phyloP scores from a whole-genome alignment of 2,329 filamentous ascomycete species.

The Cryoendolithus antarcticus region DNA sequence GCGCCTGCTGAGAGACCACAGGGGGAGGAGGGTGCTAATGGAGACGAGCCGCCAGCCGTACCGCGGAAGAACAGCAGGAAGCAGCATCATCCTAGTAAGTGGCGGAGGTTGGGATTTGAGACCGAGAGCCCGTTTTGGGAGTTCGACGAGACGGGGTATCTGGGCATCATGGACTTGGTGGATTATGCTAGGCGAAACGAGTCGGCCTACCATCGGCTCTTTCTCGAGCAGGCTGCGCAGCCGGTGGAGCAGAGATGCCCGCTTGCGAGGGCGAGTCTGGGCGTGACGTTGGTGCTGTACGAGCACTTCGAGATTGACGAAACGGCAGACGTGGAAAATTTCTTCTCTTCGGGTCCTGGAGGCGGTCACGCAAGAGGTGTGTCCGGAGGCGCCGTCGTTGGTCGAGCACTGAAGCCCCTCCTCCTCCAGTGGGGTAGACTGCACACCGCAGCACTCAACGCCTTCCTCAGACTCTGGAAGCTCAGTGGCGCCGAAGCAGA shows the following conservation, averaged over 20 bases:
- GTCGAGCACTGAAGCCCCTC: constrained; percentile 51
- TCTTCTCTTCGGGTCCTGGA: constrained; percentile 44
- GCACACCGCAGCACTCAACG: constrained; percentile 72
- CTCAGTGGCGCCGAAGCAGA: constrained; percentile 69
- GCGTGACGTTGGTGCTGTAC: constrained; percentile 77
- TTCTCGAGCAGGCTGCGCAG: constrained; percentile 75
- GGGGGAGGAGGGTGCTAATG: constrained; percentile 11
- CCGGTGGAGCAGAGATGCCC: constrained; percentile 66
- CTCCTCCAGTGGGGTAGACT: constrained; percentile 87
- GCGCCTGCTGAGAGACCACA: constrained; percentile 44
- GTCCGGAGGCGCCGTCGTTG: constrained; percentile 51
- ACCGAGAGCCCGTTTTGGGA: constrained; percentile 77
- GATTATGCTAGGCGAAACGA: constrained; percentile 89
- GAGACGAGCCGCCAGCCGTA: constrained; percentile 10
- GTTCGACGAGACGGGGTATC: constrained; percentile 72
- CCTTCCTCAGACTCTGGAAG: constrained; percentile 90
- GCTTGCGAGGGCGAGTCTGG: constrained; percentile 72
- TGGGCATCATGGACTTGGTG: constrained; percentile 95
- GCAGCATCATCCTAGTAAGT: constrained; percentile 78
- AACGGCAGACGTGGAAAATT: constrained; percentile 9
- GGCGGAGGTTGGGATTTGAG: constrained; percentile 83
- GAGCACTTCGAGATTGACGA: constrained; percentile 87
- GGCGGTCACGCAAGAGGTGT: constrained; percentile 3
- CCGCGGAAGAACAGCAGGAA: constrained; percentile 21
- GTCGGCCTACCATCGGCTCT: constrained; percentile 79